A percentile compares a stretch with the other conserved stretches of the same genome.
These are phyloP conservation scores for Pseudonitzschia multiseries DNA, from an alignment of 108 stramenopile species.

Conservation along the genomic window DNA sequence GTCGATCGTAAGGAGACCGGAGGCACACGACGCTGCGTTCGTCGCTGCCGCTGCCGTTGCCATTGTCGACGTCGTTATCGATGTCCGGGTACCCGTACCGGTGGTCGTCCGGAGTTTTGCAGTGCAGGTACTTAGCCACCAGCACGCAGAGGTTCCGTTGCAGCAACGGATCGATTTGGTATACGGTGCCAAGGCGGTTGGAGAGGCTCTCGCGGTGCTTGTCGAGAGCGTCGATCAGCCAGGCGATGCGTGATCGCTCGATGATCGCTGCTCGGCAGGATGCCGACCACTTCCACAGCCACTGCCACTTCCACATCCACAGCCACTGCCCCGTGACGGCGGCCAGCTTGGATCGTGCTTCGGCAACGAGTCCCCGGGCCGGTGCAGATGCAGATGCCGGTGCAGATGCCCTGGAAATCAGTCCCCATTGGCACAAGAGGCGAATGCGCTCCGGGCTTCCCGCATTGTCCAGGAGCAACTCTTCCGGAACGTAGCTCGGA, in stretches of 20 bases:
- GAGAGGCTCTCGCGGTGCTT: not conserved
- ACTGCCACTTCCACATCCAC: too few species aligned
- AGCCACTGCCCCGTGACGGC: too few species aligned
- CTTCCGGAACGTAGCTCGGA: conserved; percentile 1
- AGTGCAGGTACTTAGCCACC: not conserved
- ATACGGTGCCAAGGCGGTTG: not conserved
- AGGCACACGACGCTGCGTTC: too few species aligned
- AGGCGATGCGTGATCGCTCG: too few species aligned
- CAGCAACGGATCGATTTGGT: not conserved
- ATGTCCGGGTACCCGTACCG: not conserved
- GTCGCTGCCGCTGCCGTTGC: too few species aligned
- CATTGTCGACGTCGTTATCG: too few species aligned
- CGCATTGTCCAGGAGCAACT: not conserved
- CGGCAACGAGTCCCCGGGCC: too few species aligned
- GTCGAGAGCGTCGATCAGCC: not conserved
- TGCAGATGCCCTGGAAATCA: not conserved
- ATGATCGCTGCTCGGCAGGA: not conserved
- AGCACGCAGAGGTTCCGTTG: not conserved
- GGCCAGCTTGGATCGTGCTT: too few species aligned
- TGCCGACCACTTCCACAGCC: not conserved
- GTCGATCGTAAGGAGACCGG: too few species aligned
- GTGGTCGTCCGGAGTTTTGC: not conserved
- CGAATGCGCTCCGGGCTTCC: not conserved
- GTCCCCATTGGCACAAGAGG: conserved; percentile 4
- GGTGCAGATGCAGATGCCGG: too few species aligned